A percentile compares a stretch with the other conserved stretches of the same genome.
These are phyloP conservation scores for Phaeophleospora eucalypticola DNA, from an alignment of 2,329 filamentous ascomycete genomes.

Conservation along the genomic window DNA sequence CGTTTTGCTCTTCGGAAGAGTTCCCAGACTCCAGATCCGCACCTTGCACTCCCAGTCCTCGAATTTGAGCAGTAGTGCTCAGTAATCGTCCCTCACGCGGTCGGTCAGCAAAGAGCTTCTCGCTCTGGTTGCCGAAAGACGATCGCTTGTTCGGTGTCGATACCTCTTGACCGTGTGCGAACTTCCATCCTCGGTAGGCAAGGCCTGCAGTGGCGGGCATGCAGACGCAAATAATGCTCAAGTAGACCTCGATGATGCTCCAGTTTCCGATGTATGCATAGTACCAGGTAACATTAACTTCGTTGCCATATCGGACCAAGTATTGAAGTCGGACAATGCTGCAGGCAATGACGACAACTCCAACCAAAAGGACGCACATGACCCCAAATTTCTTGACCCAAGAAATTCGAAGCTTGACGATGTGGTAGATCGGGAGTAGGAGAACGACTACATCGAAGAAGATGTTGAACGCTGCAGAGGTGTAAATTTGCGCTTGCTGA, in stretches of 20 bases:
- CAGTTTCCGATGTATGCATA: conserved; percentile 14
- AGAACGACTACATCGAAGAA: conserved; percentile 8
- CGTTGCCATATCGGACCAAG: conserved; percentile 2
- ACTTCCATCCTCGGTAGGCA: conserved; percentile 1
- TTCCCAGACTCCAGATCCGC: conserved; percentile 1
- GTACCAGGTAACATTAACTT: conserved; percentile 12
- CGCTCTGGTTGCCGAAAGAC: neutral
- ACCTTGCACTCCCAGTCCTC: neutral
- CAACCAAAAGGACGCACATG: conserved; percentile 12
- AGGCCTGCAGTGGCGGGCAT: conserved; percentile 13
- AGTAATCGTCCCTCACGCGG: neutral
- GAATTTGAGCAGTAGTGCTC: neutral
- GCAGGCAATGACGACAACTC: conserved; percentile 12
- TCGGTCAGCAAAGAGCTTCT: neutral
- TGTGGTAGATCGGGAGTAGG: conserved; percentile 5
- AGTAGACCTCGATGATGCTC: conserved; percentile 16
- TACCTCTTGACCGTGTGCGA: neutral
- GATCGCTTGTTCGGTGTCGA: neutral
- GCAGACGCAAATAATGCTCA: conserved; percentile 17
- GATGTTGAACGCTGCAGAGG: conserved; percentile 7
- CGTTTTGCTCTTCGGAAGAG: neutral
- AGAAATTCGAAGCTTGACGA: conserved; percentile 4
- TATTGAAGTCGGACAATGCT: conserved; percentile 13
- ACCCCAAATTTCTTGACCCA: conserved; percentile 5
- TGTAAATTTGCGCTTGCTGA: conserved; percentile 6